phyloP scores from a whole-genome alignment of 2,329 filamentous ascomycete species.

The Aureobasidium leucospermi region DNA sequence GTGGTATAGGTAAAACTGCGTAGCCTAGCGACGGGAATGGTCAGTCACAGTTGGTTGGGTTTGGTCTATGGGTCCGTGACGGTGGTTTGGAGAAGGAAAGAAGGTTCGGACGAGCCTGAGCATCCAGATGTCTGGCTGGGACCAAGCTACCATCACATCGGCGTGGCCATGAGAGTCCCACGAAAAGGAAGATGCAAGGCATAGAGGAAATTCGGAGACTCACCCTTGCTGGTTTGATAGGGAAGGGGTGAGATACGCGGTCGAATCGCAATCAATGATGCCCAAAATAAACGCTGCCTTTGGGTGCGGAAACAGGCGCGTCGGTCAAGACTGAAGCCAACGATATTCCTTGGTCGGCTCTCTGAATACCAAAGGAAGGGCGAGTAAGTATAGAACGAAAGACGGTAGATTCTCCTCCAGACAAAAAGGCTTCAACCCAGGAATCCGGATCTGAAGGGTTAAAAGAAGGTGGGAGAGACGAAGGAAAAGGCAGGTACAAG shows the following conservation, averaged over 20 bases:
- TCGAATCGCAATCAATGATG: neutral
- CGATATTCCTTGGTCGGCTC: neutral
- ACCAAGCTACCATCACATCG: constrained; percentile 7
- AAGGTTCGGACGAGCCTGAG: constrained; percentile 5
- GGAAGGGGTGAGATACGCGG: neutral
- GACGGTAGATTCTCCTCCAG: neutral
- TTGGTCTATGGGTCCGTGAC: neutral
- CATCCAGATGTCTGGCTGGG: neutral
- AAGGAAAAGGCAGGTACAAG: constrained; percentile 13
- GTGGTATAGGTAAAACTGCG: neutral
- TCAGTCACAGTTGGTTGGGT: neutral
- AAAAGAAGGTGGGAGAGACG: constrained; percentile 7
- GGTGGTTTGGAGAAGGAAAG: constrained; percentile 5
- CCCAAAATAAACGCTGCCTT: neutral
- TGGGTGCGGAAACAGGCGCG: neutral
- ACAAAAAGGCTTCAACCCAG: neutral
- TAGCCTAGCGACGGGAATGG: neutral
- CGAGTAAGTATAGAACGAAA: neutral
- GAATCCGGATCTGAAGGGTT: constrained; percentile 2
- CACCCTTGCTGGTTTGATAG: constrained; percentile 1
- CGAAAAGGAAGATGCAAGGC: constrained; percentile 3
- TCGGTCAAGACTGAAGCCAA: neutral
- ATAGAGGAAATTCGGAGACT: neutral
- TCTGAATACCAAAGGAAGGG: neutral
- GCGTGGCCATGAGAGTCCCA: constrained; percentile 4